phyloP scores from a whole-genome alignment of 208 protist genomes.

The Naegleria lovaniensis region DNA sequence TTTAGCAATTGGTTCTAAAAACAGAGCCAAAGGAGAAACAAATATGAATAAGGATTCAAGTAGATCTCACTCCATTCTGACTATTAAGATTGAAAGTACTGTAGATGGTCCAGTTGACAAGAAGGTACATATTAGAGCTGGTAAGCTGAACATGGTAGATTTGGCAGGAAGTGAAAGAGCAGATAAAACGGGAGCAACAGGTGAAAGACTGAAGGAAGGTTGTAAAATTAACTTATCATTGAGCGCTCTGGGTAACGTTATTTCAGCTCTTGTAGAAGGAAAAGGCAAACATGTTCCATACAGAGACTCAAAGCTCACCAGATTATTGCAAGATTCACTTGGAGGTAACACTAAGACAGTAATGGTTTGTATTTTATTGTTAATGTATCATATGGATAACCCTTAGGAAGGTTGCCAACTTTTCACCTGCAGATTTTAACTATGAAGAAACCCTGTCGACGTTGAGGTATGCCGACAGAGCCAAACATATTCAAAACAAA shows the following conservation, averaged over 20 bases:
- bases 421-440: constrained; percentile 45
- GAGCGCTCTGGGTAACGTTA: constrained; percentile 20
- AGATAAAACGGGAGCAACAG: constrained; percentile 22
- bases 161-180: constrained; percentile 26
- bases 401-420: constrained; percentile 30
- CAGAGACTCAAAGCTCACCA: constrained; percentile 64
- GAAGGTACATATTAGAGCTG: constrained; percentile 14
- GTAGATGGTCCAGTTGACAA: constrained; percentile 16
- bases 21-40: constrained; percentile 36
- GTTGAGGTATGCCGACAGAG: constrained; percentile 40
- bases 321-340: constrained; percentile 54
- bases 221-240: constrained; percentile 27
- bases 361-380: constrained; percentile 54
- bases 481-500: constrained; percentile 58
- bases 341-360: constrained; percentile 57
- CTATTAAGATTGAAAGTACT: constrained; percentile 45
- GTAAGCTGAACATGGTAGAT: constrained; percentile 29
- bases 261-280: constrained; percentile 21
- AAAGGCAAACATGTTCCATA: constrained; percentile 65
- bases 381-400: constrained; percentile 48
- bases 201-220: constrained; percentile 16
- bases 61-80: constrained; percentile 53
- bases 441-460: constrained; percentile 46
- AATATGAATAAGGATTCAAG: constrained; percentile 49
- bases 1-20: constrained; percentile 50